Evolutionary conservation across 2,329 filamentous ascomycete species (phyloP).

Genomic region (Claviceps sp.): DNA sequence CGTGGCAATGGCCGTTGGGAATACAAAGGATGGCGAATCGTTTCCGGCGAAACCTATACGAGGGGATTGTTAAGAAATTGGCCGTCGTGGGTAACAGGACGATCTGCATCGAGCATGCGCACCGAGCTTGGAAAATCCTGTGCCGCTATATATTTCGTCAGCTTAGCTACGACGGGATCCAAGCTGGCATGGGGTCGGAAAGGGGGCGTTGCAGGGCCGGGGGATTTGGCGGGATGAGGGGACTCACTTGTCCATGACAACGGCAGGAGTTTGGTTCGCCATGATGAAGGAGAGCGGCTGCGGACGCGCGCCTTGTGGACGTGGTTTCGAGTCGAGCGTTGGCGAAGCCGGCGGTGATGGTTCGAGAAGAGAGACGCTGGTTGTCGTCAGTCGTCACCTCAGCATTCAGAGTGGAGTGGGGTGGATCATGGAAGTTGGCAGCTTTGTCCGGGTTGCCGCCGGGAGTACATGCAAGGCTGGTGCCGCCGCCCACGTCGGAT

Average conservation of each 20-base stretch:
- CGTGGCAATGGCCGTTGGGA: slow-evolving; percentile 95
- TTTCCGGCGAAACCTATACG: slow-evolving; percentile 87
- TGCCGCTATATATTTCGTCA: slow-evolving; percentile 56
- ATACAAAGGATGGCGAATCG: slow-evolving; percentile 97
- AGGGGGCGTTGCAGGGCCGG: slow-evolving; percentile 12
- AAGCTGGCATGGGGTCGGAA: slow-evolving; percentile 10
- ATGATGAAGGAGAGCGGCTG: slow-evolving; percentile 35
- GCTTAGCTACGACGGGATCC: slow-evolving; percentile 16
- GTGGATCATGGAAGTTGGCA: slow-evolving; percentile 2
- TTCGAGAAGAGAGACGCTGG: slow-evolving; percentile 1
- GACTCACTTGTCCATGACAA: slow-evolving; percentile 99
- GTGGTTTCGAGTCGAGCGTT: background rate
- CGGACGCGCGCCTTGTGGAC: slow-evolving; percentile 9
- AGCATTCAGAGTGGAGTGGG: slow-evolving; percentile 4
- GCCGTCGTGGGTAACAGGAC: background rate
- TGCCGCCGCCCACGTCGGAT: background rate
- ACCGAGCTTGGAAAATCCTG: slow-evolving; percentile 99
- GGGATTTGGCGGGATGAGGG: slow-evolving; percentile 17
- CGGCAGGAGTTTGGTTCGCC: slow-evolving; percentile 97
- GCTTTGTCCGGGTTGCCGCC: background rate
- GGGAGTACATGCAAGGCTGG: background rate
- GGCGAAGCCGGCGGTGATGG: slow-evolving; percentile 2
- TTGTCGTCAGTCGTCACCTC: slow-evolving; percentile 8
- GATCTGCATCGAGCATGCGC: slow-evolving; percentile 18
- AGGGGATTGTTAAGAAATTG: slow-evolving; percentile 13